Evolutionary conservation across 352 stramenopile species (phyloP).

Genomic region (Elongisporangium undulatum): DNA sequence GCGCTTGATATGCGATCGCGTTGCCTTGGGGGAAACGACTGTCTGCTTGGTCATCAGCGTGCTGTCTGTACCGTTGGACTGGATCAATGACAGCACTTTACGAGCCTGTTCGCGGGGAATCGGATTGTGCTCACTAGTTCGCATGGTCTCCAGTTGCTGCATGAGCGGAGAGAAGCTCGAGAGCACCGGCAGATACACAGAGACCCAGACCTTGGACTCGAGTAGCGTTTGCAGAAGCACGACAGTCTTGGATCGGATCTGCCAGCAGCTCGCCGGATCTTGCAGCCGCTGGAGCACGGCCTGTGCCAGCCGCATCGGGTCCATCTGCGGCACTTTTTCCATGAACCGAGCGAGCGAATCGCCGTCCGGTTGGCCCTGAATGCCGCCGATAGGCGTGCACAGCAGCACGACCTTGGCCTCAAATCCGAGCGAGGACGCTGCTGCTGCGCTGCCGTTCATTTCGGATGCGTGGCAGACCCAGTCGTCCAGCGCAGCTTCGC

Average conservation of each 20-base stretch:
- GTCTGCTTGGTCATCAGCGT: constrained; percentile 27
- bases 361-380: constrained; percentile 47
- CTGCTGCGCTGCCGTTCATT: constrained; percentile 2
- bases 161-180: constrained; percentile 15
- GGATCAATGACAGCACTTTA: constrained; percentile 51
- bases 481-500: constrained; percentile 39
- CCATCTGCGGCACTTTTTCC: constrained; percentile 29
- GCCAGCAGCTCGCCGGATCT: constrained; percentile 30
- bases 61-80: constrained; percentile 36
- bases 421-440: constrained; percentile 18
- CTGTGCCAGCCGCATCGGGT: constrained; percentile 17
- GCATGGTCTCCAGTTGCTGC: constrained; percentile 29
- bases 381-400: constrained; percentile 39
- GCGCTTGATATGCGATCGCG: not conserved
- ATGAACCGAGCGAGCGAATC: constrained; percentile 44
- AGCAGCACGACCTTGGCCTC: constrained; percentile 45
- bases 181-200: constrained; percentile 27
- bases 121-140: constrained; percentile 27
- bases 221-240: constrained; percentile 52
- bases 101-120: constrained; percentile 45
- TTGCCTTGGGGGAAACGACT: not conserved
- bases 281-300: constrained; percentile 38
- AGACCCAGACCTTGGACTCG: constrained; percentile 34
- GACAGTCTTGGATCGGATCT: constrained; percentile 47
- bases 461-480: constrained; percentile 4